These are phyloP conservation scores for Cardamine occulta DNA, from an alignment of 345 rosid species.

Conservation along the genomic window DNA sequence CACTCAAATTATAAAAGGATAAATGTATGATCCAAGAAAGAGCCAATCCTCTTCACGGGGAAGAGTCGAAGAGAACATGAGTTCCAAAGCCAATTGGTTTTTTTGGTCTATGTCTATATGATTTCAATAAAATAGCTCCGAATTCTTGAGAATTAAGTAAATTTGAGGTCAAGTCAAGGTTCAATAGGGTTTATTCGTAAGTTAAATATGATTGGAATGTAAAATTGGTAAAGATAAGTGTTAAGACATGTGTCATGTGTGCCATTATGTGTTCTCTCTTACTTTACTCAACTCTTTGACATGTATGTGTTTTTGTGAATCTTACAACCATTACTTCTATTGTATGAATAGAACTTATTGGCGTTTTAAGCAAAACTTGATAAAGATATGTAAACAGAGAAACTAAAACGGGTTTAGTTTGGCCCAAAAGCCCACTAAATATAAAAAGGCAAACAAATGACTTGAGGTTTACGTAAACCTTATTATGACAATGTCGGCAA, in stretches of 20 bases:
- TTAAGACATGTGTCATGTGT: neutral
- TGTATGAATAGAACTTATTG: too few species aligned
- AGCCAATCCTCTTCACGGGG: neutral
- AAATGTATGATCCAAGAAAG: neutral
- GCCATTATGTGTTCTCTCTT: neutral
- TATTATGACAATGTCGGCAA: too few species aligned
- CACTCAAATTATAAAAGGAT: neutral
- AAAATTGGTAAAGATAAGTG: neutral
- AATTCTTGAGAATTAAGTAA: too few species aligned
- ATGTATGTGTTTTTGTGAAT: neutral
- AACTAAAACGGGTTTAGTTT: too few species aligned
- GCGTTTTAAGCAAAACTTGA: too few species aligned
- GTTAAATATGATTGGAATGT: neutral
- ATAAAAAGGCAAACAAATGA: too few species aligned
- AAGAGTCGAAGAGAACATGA: neutral
- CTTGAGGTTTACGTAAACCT: too few species aligned
- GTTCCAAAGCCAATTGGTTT: neutral
- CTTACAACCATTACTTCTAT: too few species aligned
- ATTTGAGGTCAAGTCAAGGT: too few species aligned
- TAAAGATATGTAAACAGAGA: too few species aligned
- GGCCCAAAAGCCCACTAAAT: too few species aligned
- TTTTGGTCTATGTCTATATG: neutral
- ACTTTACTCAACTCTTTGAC: constrained; percentile 5
- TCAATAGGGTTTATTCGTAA: neutral
- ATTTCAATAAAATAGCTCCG: neutral